Percentiles rank a stretch among this genome's conserved stretches.
Evolutionary conservation across 169 alveolate genomes (phyloP).

Genomic region (Cryptosporidium xiaoi): DNA sequence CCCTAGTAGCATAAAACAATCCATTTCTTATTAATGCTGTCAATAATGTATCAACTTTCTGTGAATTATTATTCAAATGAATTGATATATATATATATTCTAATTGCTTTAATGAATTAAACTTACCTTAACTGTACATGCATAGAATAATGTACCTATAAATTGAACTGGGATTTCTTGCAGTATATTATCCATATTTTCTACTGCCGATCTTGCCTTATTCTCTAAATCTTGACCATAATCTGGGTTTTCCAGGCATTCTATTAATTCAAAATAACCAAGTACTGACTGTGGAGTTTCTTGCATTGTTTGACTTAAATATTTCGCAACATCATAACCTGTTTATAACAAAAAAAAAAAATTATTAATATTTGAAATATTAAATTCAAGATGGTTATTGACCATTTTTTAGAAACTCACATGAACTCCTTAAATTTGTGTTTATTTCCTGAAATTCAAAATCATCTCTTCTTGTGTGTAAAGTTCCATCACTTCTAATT

Average conservation of each 20-base stretch:
- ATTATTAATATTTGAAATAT: not conserved
- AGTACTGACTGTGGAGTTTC: constrained; percentile 69
- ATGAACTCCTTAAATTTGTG: constrained; percentile 49
- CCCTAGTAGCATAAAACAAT: constrained; percentile 61
- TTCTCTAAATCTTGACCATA: constrained; percentile 27
- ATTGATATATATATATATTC: not conserved
- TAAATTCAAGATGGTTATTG: not conserved
- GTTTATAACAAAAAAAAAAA: not conserved
- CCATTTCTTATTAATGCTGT: constrained; percentile 70
- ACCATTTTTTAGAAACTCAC: constrained; percentile 21
- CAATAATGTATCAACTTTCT: constrained; percentile 61
- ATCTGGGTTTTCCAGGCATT: constrained; percentile 52
- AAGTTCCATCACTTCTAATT: too few relatives aligned
- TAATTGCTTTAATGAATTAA: not conserved
- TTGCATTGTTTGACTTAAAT: constrained; percentile 64
- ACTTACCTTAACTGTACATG: constrained; percentile 72
- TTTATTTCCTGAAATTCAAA: constrained; percentile 10
- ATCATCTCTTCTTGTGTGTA: too few relatives aligned
- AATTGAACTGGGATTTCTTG: constrained; percentile 72
- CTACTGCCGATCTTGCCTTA: constrained; percentile 42
- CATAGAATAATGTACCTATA: constrained; percentile 47
- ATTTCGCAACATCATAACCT: constrained; percentile 67
- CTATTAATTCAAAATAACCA: constrained; percentile 64
- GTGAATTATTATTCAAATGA: not conserved
- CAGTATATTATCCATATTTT: constrained; percentile 58